These are phyloP conservation scores for Coemansia sp. DNA, from an alignment of 192 early-diverging fungal genomes.

Conservation along the genomic window DNA sequence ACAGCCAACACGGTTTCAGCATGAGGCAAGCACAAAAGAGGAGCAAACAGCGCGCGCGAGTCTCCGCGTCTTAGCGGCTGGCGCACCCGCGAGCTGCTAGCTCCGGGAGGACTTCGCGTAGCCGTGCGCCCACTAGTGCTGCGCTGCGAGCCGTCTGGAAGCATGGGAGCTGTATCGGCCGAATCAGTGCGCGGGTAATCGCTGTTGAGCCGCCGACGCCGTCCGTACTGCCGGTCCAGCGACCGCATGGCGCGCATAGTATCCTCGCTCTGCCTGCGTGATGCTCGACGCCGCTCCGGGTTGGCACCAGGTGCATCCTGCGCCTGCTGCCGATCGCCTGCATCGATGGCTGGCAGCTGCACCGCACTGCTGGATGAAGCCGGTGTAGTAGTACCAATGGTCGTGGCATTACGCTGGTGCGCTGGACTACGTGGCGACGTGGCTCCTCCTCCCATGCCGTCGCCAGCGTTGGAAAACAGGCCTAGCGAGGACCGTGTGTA, in stretches of 20 bases:
- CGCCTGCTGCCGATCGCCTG: slow-evolving; percentile 11
- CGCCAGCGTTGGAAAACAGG: slow-evolving; percentile 10
- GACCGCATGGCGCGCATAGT: slow-evolving; percentile 54
- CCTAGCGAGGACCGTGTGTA: slow-evolving; percentile 39
- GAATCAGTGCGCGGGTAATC: slow-evolving; percentile 17
- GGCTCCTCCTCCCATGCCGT: slow-evolving; percentile 4
- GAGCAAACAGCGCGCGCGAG: slow-evolving; percentile 43
- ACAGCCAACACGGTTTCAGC: slow-evolving; percentile 21
- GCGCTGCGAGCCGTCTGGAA: not conserved
- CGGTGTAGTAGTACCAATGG: not conserved
- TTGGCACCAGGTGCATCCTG: not conserved
- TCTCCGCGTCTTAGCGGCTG: slow-evolving; percentile 32
- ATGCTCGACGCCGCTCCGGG: slow-evolving; percentile 22
- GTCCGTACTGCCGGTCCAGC: slow-evolving; percentile 50
- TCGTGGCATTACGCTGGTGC: slow-evolving; percentile 15
- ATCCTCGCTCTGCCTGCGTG: slow-evolving; percentile 42
- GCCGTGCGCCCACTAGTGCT: not conserved
- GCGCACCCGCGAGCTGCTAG: not conserved
- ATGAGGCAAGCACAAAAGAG: slow-evolving; percentile 20
- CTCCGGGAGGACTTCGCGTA: not conserved
- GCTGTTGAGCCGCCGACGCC: slow-evolving; percentile 49
- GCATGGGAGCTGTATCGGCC: not conserved
- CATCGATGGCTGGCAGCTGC: not conserved
- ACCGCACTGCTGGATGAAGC: not conserved
- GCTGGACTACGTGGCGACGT: slow-evolving; percentile 10